Base-by-base conservation (phyloP, 345 rosid species). In the Citrus medica region DNA sequence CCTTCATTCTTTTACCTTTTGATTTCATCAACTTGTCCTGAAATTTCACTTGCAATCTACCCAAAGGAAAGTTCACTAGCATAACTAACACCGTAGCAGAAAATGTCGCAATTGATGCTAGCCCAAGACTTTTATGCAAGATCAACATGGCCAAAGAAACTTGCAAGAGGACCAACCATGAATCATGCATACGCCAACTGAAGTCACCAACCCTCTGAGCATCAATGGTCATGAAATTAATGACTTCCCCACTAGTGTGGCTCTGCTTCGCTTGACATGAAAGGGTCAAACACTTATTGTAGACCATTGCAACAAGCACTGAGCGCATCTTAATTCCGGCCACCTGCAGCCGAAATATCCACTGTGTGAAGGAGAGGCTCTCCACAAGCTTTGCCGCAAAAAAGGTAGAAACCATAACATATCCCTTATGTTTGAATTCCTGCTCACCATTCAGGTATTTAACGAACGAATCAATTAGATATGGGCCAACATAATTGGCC, bases 11-110 rank as follows among this genome's bases (percentile, higher is more conserved):
- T 27, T 67, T 75, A 67, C 89, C 97, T 71, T 92, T 92, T 2
- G 94, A 86, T 81, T 92, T 76, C 97, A 92, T 92, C 73, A 93
- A 78, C 85, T 87, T 87, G 38, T 84, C 89, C 83, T 93, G 93
- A 80, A 83, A 92, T 72, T 79, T 89, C 83, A 90, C 92, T 75
- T 83, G 86, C 78, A 87, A 71, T 84, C 80, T 89, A 16, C 92
- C 92, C 38, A 87, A 75, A 22, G 96, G 96, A 75, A 81, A 80
- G 69, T 86, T 93, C 32, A 80, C 78, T 33, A 89, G 74, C 97
- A 90, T 89, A 12, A 88, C 88, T 63, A 86, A 16, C 60, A 90
- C 12, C 8, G 91, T 89, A n/a, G 92, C 81, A 71, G 83, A 58
- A 25, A 92, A 74, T 35, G 97, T 77, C 9, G 92, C 92, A 78